phyloP scores from a whole-genome alignment of 768 basidiomycete species.

The Cystobasidium onofrii region DNA sequence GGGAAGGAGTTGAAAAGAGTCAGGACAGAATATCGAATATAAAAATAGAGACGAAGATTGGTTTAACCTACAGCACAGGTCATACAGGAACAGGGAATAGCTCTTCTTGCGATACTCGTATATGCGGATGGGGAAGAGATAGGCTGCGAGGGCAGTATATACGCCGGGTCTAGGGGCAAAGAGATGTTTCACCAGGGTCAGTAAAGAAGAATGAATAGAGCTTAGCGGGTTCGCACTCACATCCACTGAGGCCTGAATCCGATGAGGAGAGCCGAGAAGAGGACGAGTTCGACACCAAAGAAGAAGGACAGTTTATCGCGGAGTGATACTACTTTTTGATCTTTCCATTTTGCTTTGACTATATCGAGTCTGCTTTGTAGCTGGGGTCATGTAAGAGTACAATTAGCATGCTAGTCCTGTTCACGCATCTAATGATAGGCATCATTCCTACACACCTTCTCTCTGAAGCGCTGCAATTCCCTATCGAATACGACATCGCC shows the following conservation, averaged over 20 bases:
- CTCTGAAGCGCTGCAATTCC: constrained; percentile 75
- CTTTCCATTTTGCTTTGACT: constrained; percentile 80
- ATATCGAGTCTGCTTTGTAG: constrained; percentile 68
- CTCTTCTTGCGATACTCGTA: constrained; percentile 84
- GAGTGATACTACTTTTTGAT: constrained; percentile 42
- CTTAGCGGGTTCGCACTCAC: neutral
- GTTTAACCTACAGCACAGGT: constrained; percentile 19
- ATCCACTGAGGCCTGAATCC: constrained; percentile 78
- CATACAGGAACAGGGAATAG: constrained; percentile 74
- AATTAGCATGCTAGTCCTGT: too few species aligned
- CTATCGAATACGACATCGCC: constrained; percentile 58
- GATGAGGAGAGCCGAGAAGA: constrained; percentile 75
- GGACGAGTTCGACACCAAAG: constrained; percentile 68
- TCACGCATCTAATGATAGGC: too few species aligned
- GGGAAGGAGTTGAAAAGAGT: too few species aligned
- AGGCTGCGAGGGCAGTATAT: constrained; percentile 68
- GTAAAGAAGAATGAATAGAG: neutral
- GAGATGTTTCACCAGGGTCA: neutral
- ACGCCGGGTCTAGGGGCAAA: constrained; percentile 57
- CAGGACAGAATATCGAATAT: too few species aligned
- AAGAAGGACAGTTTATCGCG: constrained; percentile 75
- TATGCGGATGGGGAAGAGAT: constrained; percentile 71
- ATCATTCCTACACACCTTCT: constrained; percentile 55
- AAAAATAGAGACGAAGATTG: too few species aligned
- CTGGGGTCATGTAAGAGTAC: constrained; percentile 43